Evolutionary conservation across 768 basidiomycete genomes (phyloP).

Genomic region (Dentipellis sp.): DNA sequence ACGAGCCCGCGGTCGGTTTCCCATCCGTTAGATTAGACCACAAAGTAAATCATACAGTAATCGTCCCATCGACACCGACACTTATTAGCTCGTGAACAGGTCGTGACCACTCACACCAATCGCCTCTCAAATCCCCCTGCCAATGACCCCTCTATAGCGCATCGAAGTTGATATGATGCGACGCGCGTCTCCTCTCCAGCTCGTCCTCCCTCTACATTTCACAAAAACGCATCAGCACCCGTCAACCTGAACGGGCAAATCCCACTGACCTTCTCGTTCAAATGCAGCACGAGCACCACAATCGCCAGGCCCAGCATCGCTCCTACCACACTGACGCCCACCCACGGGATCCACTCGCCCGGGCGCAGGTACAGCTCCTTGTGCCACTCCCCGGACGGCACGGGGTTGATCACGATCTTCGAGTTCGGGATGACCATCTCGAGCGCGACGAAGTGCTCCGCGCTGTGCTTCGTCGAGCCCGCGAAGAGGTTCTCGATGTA

Average conservation of each 20-base stretch:
- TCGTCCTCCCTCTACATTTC: constrained; percentile 80
- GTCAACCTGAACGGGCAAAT: neutral
- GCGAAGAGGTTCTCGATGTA: constrained; percentile 99
- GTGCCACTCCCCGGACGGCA: constrained; percentile 53
- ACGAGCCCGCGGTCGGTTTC: neutral
- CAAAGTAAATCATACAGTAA: no score
- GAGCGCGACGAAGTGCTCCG: constrained; percentile 79
- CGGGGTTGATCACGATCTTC: constrained; percentile 88
- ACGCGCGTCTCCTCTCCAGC: constrained; percentile 72
- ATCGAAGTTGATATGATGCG: constrained; percentile 98
- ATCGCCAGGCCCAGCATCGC: constrained; percentile 65
- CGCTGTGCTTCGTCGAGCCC: constrained; percentile 72
- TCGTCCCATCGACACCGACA: no score
- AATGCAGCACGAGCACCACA: constrained; percentile 79
- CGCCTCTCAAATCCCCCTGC: neutral
- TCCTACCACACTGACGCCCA: constrained; percentile 77
- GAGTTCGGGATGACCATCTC: constrained; percentile 98
- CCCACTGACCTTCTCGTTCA: constrained; percentile 79
- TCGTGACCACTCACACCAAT: no score
- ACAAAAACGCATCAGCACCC: constrained; percentile 7
- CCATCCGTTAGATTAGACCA: no score
- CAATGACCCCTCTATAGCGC: constrained; percentile 52
- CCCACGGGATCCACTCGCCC: constrained; percentile 97
- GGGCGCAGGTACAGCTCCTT: constrained; percentile 86
- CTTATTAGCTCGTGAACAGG: no score